phyloP scores from a whole-genome alignment of 1,284 basidiomycete genomes.

The Hymenochaete sp. region DNA sequence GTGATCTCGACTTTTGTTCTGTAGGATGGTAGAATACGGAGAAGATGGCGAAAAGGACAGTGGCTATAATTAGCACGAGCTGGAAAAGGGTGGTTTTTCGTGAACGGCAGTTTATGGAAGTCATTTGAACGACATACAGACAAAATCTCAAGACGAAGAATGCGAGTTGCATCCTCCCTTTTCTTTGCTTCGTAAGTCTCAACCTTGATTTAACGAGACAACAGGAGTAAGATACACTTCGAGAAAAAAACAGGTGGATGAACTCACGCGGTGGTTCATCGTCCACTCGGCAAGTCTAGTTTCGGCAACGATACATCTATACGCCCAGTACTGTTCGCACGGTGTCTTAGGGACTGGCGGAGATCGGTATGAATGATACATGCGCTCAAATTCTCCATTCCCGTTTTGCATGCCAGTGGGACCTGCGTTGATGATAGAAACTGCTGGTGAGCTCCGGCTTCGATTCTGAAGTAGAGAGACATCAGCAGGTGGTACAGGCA shows the following conservation, averaged over 20 bases:
- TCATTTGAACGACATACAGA: conserved; percentile 2
- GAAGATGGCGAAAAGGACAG: conserved; percentile 6
- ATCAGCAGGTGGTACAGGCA: neutral
- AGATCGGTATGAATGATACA: neutral
- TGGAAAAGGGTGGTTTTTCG: neutral
- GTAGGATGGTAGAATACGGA: conserved; percentile 3
- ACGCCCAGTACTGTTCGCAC: conserved; percentile 15
- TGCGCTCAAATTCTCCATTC: neutral
- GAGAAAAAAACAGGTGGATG: neutral
- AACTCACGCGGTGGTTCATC: neutral
- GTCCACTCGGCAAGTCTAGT: conserved; percentile 9
- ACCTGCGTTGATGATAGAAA: neutral
- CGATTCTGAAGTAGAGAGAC: neutral
- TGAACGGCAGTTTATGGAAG: neutral
- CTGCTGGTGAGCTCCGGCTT: neutral
- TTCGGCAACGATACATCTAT: conserved; percentile 12
- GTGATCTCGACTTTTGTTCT: conserved; percentile 2
- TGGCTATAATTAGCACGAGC: conserved; percentile 10
- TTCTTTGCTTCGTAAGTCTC: neutral
- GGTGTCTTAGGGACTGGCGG: conserved; percentile 1
- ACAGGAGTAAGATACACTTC: neutral
- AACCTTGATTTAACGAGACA: neutral
- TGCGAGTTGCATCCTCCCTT: conserved; percentile 5
- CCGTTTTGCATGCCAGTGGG: neutral
- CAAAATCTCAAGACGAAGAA: conserved; percentile 6